Conservation (phyloP, 2,329 filamentous ascomycete genomes). For the Trichophaea hybrida region DNA sequence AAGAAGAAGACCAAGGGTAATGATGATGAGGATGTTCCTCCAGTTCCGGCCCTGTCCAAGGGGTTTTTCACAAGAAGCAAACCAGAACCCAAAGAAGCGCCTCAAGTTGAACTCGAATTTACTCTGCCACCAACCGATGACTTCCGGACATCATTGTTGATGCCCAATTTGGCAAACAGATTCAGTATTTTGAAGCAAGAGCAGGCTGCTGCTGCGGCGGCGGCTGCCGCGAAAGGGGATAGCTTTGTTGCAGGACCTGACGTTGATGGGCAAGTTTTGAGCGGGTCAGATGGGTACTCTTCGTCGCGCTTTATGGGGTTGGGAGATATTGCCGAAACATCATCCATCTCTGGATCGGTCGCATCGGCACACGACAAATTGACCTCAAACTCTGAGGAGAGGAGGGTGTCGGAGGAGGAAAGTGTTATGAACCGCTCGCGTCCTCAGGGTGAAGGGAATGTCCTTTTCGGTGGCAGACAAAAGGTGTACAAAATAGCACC, state of each 20-base stretch:
- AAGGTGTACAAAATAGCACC: conserved; percentile 54
- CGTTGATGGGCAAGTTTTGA: neutral
- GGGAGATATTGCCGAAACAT: conserved; percentile 74
- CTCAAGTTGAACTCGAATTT: conserved; percentile 54
- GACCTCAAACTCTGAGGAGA: conserved; percentile 33
- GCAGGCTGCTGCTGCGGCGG: conserved; percentile 19
- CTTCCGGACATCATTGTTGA: conserved; percentile 86
- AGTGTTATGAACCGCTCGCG: conserved; percentile 76
- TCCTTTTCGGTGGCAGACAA: conserved; percentile 84
- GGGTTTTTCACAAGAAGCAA: conserved; percentile 37
- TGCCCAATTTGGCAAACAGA: conserved; percentile 85
- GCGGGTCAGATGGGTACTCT: neutral
- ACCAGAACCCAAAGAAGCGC: conserved; percentile 43
- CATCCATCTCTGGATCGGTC: conserved; percentile 54
- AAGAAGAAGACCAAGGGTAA: conserved; percentile 55
- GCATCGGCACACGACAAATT: conserved; percentile 14
- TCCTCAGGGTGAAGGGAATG: conserved; percentile 68
- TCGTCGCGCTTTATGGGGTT: conserved; percentile 9
- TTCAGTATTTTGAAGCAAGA: conserved; percentile 47
- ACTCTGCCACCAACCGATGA: conserved; percentile 73
- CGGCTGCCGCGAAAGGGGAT: neutral
- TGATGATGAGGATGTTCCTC: conserved; percentile 34
- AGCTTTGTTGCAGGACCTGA: neutral
- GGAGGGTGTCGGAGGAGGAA: conserved; percentile 50
- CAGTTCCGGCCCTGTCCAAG: conserved; percentile 28